These are phyloP conservation scores for Glarea lozoyensis DNA, from an alignment of 495 filamentous ascomycete species.

Conservation along the genomic window DNA sequence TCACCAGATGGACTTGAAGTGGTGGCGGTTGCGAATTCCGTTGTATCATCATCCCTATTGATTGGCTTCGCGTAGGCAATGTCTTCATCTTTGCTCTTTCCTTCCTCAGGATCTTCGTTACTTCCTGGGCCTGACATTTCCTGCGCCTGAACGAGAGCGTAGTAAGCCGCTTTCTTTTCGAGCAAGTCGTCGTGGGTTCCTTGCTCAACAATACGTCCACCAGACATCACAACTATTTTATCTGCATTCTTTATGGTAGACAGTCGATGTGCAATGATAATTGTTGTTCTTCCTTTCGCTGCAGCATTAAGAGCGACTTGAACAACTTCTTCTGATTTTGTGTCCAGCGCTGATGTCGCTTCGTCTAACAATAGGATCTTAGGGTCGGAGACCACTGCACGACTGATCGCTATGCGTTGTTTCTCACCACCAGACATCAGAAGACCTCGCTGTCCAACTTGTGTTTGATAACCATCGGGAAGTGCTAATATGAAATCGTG, in stretches of 20 bases:
- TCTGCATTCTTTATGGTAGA: conserved; percentile 48
- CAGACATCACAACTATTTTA: conserved; percentile 52
- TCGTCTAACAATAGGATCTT: conserved; percentile 66
- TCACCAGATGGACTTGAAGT: conserved; percentile 41
- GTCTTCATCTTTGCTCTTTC: background rate
- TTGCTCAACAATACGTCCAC: conserved; percentile 47
- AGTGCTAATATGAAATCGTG: conserved; percentile 33
- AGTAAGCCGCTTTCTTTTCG: conserved; percentile 28
- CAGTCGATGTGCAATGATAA: conserved; percentile 51
- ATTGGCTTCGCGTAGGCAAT: background rate
- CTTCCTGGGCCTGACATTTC: background rate
- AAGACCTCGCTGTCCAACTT: conserved; percentile 40
- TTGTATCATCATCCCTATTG: conserved; percentile 25
- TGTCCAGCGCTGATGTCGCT: conserved; percentile 64
- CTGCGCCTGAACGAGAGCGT: conserved; percentile 5
- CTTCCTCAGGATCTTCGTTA: background rate
- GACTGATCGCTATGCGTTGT: conserved; percentile 53
- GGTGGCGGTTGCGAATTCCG: conserved; percentile 57
- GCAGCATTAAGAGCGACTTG: too few species aligned
- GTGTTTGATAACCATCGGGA: conserved; percentile 40
- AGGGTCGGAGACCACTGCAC: conserved; percentile 62
- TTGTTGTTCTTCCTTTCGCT: conserved; percentile 48
- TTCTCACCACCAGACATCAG: conserved; percentile 42
- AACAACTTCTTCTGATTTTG: conserved; percentile 59
- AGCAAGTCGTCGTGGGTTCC: conserved; percentile 42